These are phyloP conservation scores for Phytopythium mirpurense DNA, from an alignment of 352 stramenopile species.

Conservation along the genomic window DNA sequence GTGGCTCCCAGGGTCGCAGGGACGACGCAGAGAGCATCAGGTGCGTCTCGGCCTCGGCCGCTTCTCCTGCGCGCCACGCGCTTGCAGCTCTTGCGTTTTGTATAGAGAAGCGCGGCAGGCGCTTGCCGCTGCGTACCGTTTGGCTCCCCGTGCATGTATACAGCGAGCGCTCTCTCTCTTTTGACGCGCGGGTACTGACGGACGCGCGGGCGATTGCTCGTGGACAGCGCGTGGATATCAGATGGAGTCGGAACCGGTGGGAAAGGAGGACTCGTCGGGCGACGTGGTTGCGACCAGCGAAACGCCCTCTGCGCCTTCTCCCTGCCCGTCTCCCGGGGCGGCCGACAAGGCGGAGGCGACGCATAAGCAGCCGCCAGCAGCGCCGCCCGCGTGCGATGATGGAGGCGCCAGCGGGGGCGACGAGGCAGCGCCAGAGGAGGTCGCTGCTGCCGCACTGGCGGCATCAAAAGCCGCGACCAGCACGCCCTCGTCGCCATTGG, in stretches of 20 bases:
- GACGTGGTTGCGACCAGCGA: slow-evolving; percentile 1
- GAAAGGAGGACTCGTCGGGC: not conserved
- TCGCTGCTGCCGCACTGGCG: not conserved
- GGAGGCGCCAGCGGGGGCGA: not conserved
- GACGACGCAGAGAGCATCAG: not conserved
- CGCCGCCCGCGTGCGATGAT: not conserved
- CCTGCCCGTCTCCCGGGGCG: not conserved
- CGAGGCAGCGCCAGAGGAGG: not conserved
- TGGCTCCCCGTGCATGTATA: too few relatives aligned
- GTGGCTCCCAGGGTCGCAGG: not conserved
- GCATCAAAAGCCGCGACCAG: not conserved
- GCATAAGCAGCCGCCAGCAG: not conserved
- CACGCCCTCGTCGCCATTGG: not conserved
- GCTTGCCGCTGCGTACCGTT: too few relatives aligned
- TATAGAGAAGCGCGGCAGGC: not conserved
- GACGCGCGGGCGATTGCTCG: not conserved
- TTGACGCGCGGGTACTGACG: not conserved
- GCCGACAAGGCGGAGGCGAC: not conserved
- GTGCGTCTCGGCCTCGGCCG: not conserved
- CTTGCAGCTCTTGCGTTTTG: not conserved
- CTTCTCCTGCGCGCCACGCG: not conserved
- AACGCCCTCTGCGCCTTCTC: not conserved
- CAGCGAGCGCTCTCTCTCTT: too few relatives aligned
- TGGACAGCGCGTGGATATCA: slow-evolving; percentile 1
- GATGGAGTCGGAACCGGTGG: slow-evolving; percentile 2